Evolutionary conservation across 2,329 filamentous ascomycete genomes (phyloP).

Genomic region (Berkeleyomyces rouxiae): DNA sequence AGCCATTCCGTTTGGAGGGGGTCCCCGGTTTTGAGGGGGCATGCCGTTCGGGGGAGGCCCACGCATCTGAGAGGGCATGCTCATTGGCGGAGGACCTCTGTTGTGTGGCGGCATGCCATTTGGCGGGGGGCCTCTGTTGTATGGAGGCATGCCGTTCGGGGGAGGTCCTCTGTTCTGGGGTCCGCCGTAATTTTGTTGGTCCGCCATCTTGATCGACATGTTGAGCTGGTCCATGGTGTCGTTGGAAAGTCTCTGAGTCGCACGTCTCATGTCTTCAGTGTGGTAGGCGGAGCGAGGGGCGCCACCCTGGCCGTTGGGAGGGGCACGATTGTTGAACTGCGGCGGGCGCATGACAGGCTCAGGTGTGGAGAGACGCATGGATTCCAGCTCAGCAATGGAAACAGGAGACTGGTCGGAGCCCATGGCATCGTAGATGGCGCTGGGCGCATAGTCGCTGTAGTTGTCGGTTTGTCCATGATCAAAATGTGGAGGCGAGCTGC

Average conservation of each 20-base stretch:
- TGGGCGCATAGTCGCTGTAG: slow-evolving; percentile 10
- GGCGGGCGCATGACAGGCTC: slow-evolving; percentile 67
- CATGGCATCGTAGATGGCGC: slow-evolving; percentile 12
- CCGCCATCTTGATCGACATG: slow-evolving; percentile 35
- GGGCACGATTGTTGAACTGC: slow-evolving; percentile 56
- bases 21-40: slow-evolving; percentile 4
- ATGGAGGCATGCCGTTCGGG: background rate
- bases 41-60: background rate
- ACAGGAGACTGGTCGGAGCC: slow-evolving; percentile 16
- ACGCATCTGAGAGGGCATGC: background rate
- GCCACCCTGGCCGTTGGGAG: slow-evolving; percentile 47
- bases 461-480: background rate
- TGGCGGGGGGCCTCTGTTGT: background rate
- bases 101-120: background rate
- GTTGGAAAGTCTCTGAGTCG: slow-evolving; percentile 68
- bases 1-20: background rate
- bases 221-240: slow-evolving; percentile 68
- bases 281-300: slow-evolving; percentile 42
- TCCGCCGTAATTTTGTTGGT: background rate
- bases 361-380: slow-evolving; percentile 44
- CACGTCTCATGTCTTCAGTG: slow-evolving; percentile 60
- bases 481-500: background rate
- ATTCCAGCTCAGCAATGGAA: slow-evolving; percentile 34
- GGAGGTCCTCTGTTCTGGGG: slow-evolving; percentile 1
- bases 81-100: background rate